Conservation (phyloP, 768 basidiomycete species). For the Phaeotremella skinneri region DNA sequence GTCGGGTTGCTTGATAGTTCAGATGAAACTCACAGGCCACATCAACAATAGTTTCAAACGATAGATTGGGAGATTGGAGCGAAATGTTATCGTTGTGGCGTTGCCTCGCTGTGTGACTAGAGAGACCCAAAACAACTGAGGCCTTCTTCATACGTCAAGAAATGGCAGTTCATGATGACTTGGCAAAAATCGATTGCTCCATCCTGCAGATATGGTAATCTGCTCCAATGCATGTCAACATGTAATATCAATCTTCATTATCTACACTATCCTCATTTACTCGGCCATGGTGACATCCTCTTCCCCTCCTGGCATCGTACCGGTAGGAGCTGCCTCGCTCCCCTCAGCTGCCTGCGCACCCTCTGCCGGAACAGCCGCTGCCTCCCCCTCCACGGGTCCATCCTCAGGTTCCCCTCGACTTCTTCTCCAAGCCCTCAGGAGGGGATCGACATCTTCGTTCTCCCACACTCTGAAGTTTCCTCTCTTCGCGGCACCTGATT, state of each 20-base stretch:
- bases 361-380: conserved; percentile 16
- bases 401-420: conserved; percentile 45
- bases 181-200: no score
- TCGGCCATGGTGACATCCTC: conserved; percentile 34
- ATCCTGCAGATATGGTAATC: no score
- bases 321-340: conserved; percentile 51
- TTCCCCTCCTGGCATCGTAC: conserved; percentile 17
- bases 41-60: no score
- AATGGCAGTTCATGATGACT: no score
- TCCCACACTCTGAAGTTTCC: conserved; percentile 83
- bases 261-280: conserved; percentile 4
- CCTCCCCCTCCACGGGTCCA: conserved; percentile 30
- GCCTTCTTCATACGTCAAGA: no score
- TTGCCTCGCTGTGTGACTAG: no score
- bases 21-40: no score
- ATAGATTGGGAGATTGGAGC: no score
- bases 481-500: conserved; percentile 55
- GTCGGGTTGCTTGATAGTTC: no score
- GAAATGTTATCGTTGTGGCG: no score
- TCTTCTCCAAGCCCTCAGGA: conserved; percentile 73
- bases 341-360: conserved; percentile 19
- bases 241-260: not conserved
- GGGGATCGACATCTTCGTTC: conserved; percentile 69
- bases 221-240: no score
- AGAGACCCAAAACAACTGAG: no score